Evolutionary conservation across 768 basidiomycete species (phyloP).

Genomic region (Amanita jacksonii): DNA sequence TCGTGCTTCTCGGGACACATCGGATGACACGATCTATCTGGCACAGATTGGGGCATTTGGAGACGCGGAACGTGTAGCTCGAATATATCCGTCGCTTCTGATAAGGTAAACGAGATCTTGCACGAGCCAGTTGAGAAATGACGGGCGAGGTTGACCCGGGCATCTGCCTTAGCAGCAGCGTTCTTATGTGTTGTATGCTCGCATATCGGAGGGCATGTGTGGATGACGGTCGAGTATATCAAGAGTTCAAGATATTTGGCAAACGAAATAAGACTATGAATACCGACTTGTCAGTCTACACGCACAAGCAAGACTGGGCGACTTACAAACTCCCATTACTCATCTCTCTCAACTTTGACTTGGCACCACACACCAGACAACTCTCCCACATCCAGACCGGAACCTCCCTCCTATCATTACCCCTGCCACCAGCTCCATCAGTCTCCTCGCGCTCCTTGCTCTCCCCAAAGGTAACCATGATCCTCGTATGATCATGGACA

Average conservation of each 20-base stretch:
- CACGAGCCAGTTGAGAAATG: conserved; percentile 23
- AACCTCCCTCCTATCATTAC: neutral
- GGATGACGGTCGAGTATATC: conserved; percentile 33
- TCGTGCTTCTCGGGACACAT: neutral
- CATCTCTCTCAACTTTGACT: conserved; percentile 26
- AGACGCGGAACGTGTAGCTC: conserved; percentile 52
- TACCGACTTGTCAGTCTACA: neutral
- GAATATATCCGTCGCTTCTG: conserved; percentile 43
- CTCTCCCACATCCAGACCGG: conserved; percentile 36
- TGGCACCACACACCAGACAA: conserved; percentile 37
- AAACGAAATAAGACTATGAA: conserved; percentile 39
- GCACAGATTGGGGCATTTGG: conserved; percentile 34
- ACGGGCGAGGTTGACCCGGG: conserved; percentile 29
- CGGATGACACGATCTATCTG: conserved; percentile 10
- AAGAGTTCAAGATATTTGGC: conserved; percentile 50
- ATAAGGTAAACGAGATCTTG: conserved; percentile 35
- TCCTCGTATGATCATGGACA: conserved; percentile 27
- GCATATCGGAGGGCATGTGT: conserved; percentile 31
- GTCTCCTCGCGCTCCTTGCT: conserved; percentile 3
- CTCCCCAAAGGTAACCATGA: conserved; percentile 19
- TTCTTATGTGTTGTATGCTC: conserved; percentile 28
- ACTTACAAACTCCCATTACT: conserved; percentile 46
- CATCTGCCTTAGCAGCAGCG: conserved; percentile 19
- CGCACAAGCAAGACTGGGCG: neutral
- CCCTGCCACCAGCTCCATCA: conserved; percentile 11